Percentiles rank a stretch among this genome's conserved stretches.
These are phyloP conservation scores for Inga laurina DNA, from an alignment of 306 rosid species.

Conservation along the genomic window DNA sequence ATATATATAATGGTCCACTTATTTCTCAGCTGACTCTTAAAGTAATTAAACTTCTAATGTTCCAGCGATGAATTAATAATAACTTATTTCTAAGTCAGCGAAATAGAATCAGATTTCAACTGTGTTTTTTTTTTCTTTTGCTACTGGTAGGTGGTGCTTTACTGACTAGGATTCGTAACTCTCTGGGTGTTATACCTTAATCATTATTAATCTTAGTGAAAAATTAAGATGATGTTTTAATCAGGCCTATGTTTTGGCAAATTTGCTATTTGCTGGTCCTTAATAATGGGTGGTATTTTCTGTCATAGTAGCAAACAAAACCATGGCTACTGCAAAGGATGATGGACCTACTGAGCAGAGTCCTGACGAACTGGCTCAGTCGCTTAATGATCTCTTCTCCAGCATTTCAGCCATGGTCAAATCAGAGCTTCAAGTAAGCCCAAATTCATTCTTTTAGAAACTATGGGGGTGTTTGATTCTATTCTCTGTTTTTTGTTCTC, in stretches of 20 bases:
- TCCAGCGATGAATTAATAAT: too few species aligned
- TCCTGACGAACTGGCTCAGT: conserved; percentile 61
- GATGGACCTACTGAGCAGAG: conserved; percentile 34
- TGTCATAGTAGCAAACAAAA: neutral
- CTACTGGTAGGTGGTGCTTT: neutral
- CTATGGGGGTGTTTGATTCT: too few species aligned
- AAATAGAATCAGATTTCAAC: neutral
- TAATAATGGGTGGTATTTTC: neutral
- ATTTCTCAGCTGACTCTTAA: neutral
- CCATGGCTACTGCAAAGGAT: conserved; percentile 41
- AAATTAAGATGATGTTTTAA: neutral
- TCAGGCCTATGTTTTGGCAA: neutral
- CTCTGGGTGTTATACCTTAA: neutral
- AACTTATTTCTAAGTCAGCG: too few species aligned
- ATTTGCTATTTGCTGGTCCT: neutral
- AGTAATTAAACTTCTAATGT: neutral
- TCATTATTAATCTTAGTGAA: neutral
- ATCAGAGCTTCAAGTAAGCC: conserved; percentile 78
- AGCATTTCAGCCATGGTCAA: conserved; percentile 78
- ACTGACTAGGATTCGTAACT: neutral
- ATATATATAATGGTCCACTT: neutral
- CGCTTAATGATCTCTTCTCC: conserved; percentile 66
- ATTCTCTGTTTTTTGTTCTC: too few species aligned
- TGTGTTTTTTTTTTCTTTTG: neutral
- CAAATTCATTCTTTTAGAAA: conserved; percentile 15